A percentile compares a stretch with the other conserved stretches of the same genome.
Evolutionary conservation across 805 yeast species (phyloP).

Genomic region (Dipodascus geniculatus): DNA sequence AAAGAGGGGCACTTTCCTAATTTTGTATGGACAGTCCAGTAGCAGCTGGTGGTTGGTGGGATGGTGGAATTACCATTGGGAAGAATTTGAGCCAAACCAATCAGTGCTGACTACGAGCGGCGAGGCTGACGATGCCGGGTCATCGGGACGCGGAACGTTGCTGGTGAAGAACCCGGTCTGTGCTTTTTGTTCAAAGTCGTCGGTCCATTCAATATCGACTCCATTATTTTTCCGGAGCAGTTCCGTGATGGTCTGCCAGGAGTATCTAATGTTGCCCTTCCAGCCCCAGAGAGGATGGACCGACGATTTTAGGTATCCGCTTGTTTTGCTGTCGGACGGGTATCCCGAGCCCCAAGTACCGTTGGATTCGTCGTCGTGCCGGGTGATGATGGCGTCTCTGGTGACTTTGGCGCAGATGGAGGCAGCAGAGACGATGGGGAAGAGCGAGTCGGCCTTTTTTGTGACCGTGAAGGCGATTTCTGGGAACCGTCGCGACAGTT

Average conservation of each 20-base stretch:
- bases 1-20: background rate
- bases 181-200: constrained; percentile 21
- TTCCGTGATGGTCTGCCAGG: constrained; percentile 91
- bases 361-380: constrained; percentile 17
- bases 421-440: constrained; percentile 89
- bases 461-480: constrained; percentile 63
- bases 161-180: background rate
- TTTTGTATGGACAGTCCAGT: no score
- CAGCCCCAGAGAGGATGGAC: constrained; percentile 79
- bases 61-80: background rate
- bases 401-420: constrained; percentile 95
- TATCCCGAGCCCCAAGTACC: constrained; percentile 77
- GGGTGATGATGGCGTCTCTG: constrained; percentile 53
- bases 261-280: constrained; percentile 64
- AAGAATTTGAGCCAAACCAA: background rate
- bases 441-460: constrained; percentile 89
- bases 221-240: constrained; percentile 44
- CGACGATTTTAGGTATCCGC: constrained; percentile 52
- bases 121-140: no score
- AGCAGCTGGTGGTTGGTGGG: no score
- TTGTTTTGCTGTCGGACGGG: constrained; percentile 85
- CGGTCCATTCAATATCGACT: constrained; percentile 50
- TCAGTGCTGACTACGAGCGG: background rate
- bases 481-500: constrained; percentile 62
- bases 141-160: no score